phyloP scores from a whole-genome alignment of 441 rosid genomes.

The Pelargonium citronellum region DNA sequence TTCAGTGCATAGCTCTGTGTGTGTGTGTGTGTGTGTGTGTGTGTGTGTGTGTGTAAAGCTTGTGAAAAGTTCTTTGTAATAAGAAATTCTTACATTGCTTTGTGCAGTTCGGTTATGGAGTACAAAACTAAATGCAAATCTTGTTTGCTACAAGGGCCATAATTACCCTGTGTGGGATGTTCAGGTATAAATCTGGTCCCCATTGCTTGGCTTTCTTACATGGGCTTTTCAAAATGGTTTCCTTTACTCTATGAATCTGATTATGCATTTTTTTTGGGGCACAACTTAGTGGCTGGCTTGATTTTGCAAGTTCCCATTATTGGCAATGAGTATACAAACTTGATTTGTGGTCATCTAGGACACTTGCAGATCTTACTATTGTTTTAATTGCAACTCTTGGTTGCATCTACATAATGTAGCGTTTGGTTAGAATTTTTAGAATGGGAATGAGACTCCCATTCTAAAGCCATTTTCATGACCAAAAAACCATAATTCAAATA shows the following conservation, averaged over 20 bases:
- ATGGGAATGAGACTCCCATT: too few species aligned
- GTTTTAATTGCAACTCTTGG: background rate
- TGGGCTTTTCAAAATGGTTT: background rate
- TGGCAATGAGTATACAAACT: background rate
- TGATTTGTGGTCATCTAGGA: background rate
- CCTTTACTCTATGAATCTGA: background rate
- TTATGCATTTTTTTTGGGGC: background rate
- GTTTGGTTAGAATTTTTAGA: too few species aligned
- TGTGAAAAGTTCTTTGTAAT: background rate
- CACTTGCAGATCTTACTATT: background rate
- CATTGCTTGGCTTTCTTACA: background rate
- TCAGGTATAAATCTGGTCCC: constrained; percentile 47
- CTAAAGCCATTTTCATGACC: too few species aligned
- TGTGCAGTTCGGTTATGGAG: constrained; percentile 88
- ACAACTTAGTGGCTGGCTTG: background rate
- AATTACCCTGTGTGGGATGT: constrained; percentile 99
- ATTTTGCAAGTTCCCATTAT: background rate
- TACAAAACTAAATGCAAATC: constrained; percentile 85
- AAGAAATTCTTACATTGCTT: constrained; percentile 6
- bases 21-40: too few species aligned
- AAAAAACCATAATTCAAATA: too few species aligned
- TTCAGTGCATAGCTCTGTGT: background rate
- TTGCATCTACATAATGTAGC: background rate
- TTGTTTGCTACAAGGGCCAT: constrained; percentile 97
- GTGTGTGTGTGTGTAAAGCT: too few species aligned